These are phyloP conservation scores for Pelargonium cotyledonis DNA, from an alignment of 441 rosid species.

Conservation along the genomic window DNA sequence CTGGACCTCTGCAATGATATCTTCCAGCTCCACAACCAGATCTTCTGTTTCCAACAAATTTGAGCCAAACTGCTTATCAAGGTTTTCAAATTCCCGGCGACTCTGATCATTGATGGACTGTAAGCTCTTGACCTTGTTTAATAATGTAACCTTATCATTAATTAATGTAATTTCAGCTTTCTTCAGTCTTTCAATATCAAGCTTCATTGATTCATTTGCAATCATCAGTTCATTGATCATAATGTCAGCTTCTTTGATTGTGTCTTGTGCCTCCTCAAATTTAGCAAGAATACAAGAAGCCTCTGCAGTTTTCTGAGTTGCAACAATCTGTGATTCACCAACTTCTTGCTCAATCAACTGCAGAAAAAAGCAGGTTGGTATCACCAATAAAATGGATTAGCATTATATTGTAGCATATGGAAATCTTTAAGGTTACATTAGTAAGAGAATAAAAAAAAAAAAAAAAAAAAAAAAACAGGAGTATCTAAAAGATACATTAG, in stretches of 20 bases:
- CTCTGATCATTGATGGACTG: slow-evolving; percentile 44
- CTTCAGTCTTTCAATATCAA: slow-evolving; percentile 53
- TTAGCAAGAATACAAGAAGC: slow-evolving; percentile 66
- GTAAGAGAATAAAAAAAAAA: background rate
- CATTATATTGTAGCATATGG: background rate
- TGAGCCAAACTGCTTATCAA: slow-evolving; percentile 56
- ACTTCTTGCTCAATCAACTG: slow-evolving; percentile 79
- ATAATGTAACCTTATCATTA: slow-evolving; percentile 51
- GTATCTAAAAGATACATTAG: background rate
- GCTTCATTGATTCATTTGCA: slow-evolving; percentile 75
- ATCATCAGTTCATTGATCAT: slow-evolving; percentile 71
- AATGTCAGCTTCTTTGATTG: slow-evolving; percentile 82
- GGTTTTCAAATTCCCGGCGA: slow-evolving; percentile 50
- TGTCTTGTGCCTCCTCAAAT: slow-evolving; percentile 87
- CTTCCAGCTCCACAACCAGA: slow-evolving; percentile 61
- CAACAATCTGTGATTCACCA: slow-evolving; percentile 58
- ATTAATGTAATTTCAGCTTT: slow-evolving; percentile 35
- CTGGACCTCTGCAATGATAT: slow-evolving; percentile 41
- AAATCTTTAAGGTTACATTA: background rate
- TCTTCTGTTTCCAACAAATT: slow-evolving; percentile 53
- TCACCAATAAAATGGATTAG: background rate
- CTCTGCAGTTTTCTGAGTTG: slow-evolving; percentile 58
- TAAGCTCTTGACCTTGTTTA: slow-evolving; percentile 47
- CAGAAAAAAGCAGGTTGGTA: slow-evolving; percentile 10
- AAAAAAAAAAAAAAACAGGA: background rate